phyloP scores from a whole-genome alignment of 305 asterid genomes.

The Euphrasia arctica region DNA sequence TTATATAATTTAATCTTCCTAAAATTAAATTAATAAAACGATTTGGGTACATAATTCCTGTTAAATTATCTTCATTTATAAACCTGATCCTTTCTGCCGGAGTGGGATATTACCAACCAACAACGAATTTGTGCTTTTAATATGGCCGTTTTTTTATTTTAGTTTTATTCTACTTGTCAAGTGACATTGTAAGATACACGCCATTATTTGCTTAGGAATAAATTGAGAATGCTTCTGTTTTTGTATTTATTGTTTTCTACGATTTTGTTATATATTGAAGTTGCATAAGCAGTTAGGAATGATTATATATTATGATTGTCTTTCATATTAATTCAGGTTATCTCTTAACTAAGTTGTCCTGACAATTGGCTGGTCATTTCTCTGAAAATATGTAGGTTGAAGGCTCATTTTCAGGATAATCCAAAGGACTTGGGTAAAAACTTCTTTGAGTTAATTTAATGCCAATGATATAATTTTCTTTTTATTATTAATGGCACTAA shows the following conservation, averaged over 20 bases:
- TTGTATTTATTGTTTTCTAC: neutral
- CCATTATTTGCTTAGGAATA: no score
- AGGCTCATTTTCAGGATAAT: conserved; percentile 91
- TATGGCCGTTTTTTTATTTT: no score
- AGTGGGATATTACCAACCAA: neutral
- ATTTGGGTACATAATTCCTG: no score
- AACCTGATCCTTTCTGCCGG: no score
- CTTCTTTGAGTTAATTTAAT: conserved; percentile 6
- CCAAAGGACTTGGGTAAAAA: conserved; percentile 83
- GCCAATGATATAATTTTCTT: no score
- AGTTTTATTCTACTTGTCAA: neutral
- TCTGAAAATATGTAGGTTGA: conserved; percentile 53
- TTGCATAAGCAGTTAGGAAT: no score
- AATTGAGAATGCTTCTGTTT: conserved; percentile 3
- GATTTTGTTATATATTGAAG: no score
- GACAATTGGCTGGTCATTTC: conserved; percentile 8
- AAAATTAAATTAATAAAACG: no score
- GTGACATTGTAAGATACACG: neutral
- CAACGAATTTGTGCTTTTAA: neutral
- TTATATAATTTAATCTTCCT: no score
- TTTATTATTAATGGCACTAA: neutral
- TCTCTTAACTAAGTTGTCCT: conserved; percentile 1
- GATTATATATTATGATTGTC: neutral
- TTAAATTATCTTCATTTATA: no score
- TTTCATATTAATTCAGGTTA: neutral